Evolutionary conservation across 441 rosid species (phyloP).

Genomic region (Arabidopsis hybrid): DNA sequence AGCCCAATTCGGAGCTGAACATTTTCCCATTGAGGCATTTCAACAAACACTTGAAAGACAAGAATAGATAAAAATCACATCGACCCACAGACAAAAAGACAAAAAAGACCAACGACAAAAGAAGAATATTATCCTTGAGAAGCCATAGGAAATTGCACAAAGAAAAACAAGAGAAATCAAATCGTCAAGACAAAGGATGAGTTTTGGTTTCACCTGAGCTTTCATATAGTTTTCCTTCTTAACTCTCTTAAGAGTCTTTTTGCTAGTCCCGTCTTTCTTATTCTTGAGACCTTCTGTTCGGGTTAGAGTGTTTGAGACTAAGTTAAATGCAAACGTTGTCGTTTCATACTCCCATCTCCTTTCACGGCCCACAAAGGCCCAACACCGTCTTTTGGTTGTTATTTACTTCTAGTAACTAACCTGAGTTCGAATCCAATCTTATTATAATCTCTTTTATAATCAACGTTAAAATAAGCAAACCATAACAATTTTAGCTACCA

Average conservation of each 20-base stretch:
- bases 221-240: background rate
- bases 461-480: background rate
- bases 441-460: background rate
- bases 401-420: background rate
- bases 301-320: background rate
- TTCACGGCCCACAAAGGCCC: slow-evolving; percentile 6
- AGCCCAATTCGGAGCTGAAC: background rate
- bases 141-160: background rate
- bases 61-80: background rate
- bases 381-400: background rate
- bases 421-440: background rate
- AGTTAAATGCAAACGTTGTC: background rate
- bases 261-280: background rate
- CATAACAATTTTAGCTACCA: background rate
- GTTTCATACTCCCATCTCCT: slow-evolving; percentile 4
- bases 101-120: background rate
- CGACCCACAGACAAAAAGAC: background rate
- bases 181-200: background rate
- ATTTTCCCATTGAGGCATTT: slow-evolving; percentile 29
- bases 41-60: slow-evolving; percentile 35
- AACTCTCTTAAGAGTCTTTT: background rate
- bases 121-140: background rate
- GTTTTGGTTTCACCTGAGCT: slow-evolving; percentile 15
- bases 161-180: background rate
- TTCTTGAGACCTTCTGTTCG: background rate